A percentile compares a stretch with the other conserved stretches of the same genome.
phyloP scores from a whole-genome alignment of 2,329 filamentous ascomycete species.

The Parastagonospora nodorum region DNA sequence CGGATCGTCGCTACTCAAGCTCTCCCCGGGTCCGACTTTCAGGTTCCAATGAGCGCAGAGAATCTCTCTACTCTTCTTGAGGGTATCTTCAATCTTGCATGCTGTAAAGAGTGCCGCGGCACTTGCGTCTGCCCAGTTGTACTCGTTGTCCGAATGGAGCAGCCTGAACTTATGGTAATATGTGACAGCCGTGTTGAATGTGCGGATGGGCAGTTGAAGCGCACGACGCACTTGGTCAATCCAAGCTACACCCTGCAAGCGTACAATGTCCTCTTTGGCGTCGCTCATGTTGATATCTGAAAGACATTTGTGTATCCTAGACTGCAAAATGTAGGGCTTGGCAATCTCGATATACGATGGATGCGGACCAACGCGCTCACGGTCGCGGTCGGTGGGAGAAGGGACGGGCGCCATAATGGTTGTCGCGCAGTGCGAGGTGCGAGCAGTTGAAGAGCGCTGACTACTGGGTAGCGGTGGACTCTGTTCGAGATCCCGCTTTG shows the following conservation, averaged over 20 bases:
- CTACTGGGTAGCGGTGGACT: background rate
- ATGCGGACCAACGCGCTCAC: constrained; percentile 56
- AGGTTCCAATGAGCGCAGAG: constrained; percentile 88
- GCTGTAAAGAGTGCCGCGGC: constrained; percentile 87
- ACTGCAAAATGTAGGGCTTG: constrained; percentile 81
- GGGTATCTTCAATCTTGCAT: constrained; percentile 96
- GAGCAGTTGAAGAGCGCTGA: background rate
- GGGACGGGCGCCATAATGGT: constrained; percentile 37
- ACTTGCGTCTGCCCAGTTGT: constrained; percentile 82
- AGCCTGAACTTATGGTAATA: constrained; percentile 96
- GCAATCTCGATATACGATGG: constrained; percentile 68
- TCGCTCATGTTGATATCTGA: constrained; percentile 72
- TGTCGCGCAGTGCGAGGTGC: background rate
- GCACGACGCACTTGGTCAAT: constrained; percentile 83
- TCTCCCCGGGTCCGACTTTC: constrained; percentile 69
- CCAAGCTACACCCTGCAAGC: constrained; percentile 84
- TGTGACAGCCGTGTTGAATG: constrained; percentile 86
- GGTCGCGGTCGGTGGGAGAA: constrained; percentile 27
- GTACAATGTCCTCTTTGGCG: constrained; percentile 77
- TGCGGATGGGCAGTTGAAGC: constrained; percentile 83
- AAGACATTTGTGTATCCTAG: constrained; percentile 75
- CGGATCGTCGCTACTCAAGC: constrained; percentile 79
- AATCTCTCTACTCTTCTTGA: constrained; percentile 95
- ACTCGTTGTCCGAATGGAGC: constrained; percentile 81
- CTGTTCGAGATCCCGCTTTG: no score